phyloP scores from a whole-genome alignment of 805 yeast species.

The Yamadazyma akitaensis region DNA sequence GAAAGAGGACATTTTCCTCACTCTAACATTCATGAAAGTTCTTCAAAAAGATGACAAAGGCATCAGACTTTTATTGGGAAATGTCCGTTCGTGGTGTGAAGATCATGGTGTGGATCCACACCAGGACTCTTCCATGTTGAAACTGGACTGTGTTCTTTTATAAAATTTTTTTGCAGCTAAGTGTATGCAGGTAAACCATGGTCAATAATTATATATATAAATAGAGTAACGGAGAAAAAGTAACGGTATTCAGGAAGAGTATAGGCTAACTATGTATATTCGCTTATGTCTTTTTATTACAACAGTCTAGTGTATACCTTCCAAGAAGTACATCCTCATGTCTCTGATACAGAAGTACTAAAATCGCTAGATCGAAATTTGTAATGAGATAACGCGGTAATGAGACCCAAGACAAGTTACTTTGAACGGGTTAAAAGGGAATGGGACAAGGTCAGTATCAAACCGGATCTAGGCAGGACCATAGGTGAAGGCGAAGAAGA shows the following conservation, averaged over 20 bases:
- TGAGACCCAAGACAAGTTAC: constrained; percentile 5
- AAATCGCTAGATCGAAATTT: not conserved
- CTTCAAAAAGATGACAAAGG: constrained; percentile 12
- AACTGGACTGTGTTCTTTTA: constrained; percentile 27
- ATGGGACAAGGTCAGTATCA: not conserved
- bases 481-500: not conserved
- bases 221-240: too few species aligned
- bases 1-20: constrained; percentile 54
- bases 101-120: constrained; percentile 21
- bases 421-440: not conserved
- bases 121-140: constrained; percentile 26
- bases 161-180: not conserved
- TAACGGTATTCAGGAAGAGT: too few species aligned
- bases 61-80: constrained; percentile 18
- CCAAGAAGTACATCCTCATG: not conserved
- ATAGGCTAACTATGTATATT: not conserved
- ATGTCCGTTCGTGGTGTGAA: constrained; percentile 29
- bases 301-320: not conserved
- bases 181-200: not conserved
- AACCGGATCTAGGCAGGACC: not conserved
- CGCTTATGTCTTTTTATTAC: too few species aligned
- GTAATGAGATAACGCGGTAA: constrained; percentile 2
- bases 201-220: not conserved
- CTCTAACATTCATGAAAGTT: constrained; percentile 54
- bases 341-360: not conserved